These are phyloP conservation scores for Lantana camara DNA, from an alignment of 257 asterid genomes.

Conservation along the genomic window DNA sequence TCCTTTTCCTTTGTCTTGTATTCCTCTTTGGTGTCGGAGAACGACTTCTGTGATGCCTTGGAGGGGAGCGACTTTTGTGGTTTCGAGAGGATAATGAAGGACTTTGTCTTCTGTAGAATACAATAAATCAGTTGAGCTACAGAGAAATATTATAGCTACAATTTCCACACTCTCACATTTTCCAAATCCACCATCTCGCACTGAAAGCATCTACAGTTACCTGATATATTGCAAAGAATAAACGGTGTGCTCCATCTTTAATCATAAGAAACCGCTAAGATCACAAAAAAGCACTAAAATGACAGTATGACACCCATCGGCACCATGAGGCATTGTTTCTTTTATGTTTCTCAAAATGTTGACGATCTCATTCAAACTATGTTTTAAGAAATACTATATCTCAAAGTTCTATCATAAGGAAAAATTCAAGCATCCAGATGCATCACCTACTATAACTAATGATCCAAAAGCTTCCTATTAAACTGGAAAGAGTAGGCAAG, in stretches of 20 bases:
- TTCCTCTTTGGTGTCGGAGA: constrained; percentile 54
- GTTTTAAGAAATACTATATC: constrained; percentile 8
- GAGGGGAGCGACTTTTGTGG: constrained; percentile 57
- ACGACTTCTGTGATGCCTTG: constrained; percentile 57
- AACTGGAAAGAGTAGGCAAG: background rate
- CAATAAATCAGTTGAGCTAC: constrained; percentile 41
- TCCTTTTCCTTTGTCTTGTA: constrained; percentile 52
- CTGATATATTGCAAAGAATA: constrained; percentile 69
- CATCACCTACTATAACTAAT: constrained; percentile 2
- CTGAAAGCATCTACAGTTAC: constrained; percentile 59
- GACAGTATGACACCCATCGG: constrained; percentile 69
- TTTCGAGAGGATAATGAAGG: constrained; percentile 58
- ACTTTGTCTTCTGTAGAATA: constrained; percentile 65
- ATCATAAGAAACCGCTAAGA: constrained; percentile 71
- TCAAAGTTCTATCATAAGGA: constrained; percentile 8
- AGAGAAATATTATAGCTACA: constrained; percentile 25
- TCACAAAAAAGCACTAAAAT: constrained; percentile 63
- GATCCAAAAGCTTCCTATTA: constrained; percentile 26
- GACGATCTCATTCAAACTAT: constrained; percentile 32
- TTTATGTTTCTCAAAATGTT: constrained; percentile 36
- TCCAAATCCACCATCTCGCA: constrained; percentile 39
- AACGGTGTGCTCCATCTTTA: constrained; percentile 74
- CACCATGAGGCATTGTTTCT: constrained; percentile 53
- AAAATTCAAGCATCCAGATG: constrained; percentile 20
- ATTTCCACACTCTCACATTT: constrained; percentile 23